Conservation (phyloP, 2,329 filamentous ascomycete species). For the Fusarium begoniae region DNA sequence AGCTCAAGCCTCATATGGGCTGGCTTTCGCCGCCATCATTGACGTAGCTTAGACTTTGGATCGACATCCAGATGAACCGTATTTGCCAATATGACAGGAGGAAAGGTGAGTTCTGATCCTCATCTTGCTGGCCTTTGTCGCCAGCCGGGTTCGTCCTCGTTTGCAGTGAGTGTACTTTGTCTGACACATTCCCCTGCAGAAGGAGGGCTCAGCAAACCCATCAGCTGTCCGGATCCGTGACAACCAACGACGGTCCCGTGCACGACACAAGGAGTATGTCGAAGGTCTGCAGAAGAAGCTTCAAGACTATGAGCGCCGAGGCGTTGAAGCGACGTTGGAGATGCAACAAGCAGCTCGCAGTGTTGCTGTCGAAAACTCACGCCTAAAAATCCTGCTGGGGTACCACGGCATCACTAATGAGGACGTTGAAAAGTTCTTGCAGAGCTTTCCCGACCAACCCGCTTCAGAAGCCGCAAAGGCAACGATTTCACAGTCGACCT, state of each 20-base stretch:
- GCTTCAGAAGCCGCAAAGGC: constrained; percentile 43
- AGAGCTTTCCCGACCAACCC: constrained; percentile 47
- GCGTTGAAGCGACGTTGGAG: constrained; percentile 59
- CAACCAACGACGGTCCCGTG: constrained; percentile 63
- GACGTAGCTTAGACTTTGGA: constrained; percentile 36
- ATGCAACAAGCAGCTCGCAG: constrained; percentile 63
- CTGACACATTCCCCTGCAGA: constrained; percentile 38
- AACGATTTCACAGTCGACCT: constrained; percentile 31
- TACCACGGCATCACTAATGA: constrained; percentile 50
- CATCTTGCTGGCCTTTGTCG: constrained; percentile 8
- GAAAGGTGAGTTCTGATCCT: constrained; percentile 41
- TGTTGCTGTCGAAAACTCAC: constrained; percentile 59
- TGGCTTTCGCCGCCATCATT: constrained; percentile 34
- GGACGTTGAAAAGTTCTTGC: constrained; percentile 54
- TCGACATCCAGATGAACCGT: constrained; percentile 35
- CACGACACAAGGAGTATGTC: constrained; percentile 60
- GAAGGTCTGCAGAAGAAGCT: constrained; percentile 58
- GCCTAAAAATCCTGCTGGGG: constrained; percentile 54
- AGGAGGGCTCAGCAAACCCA: constrained; percentile 43
- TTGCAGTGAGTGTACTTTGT: constrained; percentile 17
- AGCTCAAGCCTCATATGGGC: constrained; percentile 38
- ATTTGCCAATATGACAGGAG: constrained; percentile 40
- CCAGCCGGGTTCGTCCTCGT: constrained; percentile 4
- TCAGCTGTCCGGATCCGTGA: constrained; percentile 56
- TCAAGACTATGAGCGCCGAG: constrained; percentile 58